Evolutionary conservation across 1,139 yeast species (phyloP), one percentile per base, ranked within the genome.

Genomic region (Blastobotrys apis): DNA sequence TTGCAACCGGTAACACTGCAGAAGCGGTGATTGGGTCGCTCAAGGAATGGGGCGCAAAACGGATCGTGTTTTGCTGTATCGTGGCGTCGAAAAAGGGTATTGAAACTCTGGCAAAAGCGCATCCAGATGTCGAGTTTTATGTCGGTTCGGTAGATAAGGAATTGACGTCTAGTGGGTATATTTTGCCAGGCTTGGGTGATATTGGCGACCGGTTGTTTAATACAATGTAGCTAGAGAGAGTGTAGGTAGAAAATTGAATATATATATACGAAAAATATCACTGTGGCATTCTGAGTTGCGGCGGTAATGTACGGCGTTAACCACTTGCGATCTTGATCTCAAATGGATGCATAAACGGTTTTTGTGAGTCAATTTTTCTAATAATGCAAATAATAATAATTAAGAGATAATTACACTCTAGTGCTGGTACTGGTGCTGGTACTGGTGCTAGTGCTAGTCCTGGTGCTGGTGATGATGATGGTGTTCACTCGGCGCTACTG

Each of bases 1-100:
- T 64, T 42, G 68, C 68, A 8, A 64, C 68, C 6, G 68, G 68
- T 13, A 66, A 66, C 15, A 64, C 68, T 15, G 66, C 66, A 15
- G 52, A 52, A 21, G 68, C 68, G 5, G 67, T 61, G 17, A 56
- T 64, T 39, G 62, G 59, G 39, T 58, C 63, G 1, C 39, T 41
- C 42, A 49, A 51, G 48, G 68, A 64, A 35, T 65, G 68, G 66
- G 64, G 62, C 13, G 66, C 57, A 39, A 53, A 55, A 47, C 54
- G 55, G 52, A 59, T 65, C 32, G 54, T 64, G 30, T 55, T 62
- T 39, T 54, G 56, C 19, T 39, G 63, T 9, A 44, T 65, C 17
- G 34, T 64, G 9, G 65, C 61, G 9, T 50, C 58, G 37, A 45
- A 46, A n/a, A 49, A 47, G 13, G 68, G 67, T 25, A 26, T 63